Evolutionary conservation across 73 alveolate genomes (phyloP).

Genomic region (Paraurostyla sp.): DNA sequence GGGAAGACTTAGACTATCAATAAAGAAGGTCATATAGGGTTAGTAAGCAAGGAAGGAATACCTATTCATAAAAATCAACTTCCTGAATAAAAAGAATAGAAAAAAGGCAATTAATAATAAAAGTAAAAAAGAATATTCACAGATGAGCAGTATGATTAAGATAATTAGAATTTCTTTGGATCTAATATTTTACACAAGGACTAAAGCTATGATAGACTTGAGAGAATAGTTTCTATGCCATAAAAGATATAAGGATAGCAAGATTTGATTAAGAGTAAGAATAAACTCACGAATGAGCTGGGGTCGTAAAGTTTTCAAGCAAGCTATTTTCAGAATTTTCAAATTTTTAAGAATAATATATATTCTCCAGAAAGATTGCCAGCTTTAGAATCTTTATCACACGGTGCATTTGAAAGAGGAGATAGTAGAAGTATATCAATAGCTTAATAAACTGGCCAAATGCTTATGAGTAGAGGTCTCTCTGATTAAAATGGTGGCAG

Average conservation of each 20-base stretch:
- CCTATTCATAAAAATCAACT: neutral
- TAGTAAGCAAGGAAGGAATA: neutral
- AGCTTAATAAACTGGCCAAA: neutral
- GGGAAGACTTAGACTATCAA: neutral
- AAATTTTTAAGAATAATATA: slow-evolving; percentile 7
- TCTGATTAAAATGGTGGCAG: neutral
- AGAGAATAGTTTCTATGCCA: no score
- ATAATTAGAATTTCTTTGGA: slow-evolving; percentile 1
- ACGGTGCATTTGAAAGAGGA: neutral
- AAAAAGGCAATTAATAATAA: neutral
- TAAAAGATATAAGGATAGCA: no score
- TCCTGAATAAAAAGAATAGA: neutral
- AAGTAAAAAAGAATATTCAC: slow-evolving; percentile 3
- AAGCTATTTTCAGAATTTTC: slow-evolving; percentile 3
- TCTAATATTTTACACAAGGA: no score
- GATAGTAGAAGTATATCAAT: neutral
- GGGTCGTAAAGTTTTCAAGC: neutral
- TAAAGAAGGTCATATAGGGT: neutral
- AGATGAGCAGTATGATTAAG: slow-evolving; percentile 24
- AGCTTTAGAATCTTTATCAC: neutral
- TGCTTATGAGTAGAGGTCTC: neutral
- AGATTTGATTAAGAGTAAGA: neutral
- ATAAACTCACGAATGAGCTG: neutral
- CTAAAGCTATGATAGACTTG: no score
- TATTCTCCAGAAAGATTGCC: neutral